These are phyloP conservation scores for Erysiphe neolycopersici DNA, from an alignment of 2,329 filamentous ascomycete genomes.

Conservation along the genomic window DNA sequence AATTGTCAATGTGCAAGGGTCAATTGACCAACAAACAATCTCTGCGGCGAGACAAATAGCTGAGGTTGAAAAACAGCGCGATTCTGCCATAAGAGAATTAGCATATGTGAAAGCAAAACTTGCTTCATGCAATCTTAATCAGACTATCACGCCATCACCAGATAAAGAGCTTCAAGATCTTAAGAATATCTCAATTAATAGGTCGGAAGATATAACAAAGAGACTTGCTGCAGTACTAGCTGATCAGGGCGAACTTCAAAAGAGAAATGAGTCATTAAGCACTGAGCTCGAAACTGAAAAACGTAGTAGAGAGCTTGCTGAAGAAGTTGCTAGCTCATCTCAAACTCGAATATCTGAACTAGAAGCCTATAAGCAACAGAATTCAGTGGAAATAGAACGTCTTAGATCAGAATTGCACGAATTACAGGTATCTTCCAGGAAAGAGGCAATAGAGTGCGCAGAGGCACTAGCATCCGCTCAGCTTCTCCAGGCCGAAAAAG, in stretches of 20 bases:
- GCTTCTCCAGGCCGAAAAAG: slow-evolving; percentile 63
- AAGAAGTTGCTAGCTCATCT: slow-evolving; percentile 62
- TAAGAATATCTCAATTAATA: slow-evolving; percentile 30
- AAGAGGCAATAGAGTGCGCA: slow-evolving; percentile 51
- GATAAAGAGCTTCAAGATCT: slow-evolving; percentile 30
- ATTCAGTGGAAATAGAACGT: slow-evolving; percentile 59
- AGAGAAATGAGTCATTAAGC: slow-evolving; percentile 40
- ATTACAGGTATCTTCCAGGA: slow-evolving; percentile 48
- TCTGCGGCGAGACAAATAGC: slow-evolving; percentile 72
- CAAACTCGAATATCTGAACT: slow-evolving; percentile 64
- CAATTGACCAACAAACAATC: slow-evolving; percentile 69
- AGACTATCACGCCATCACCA: slow-evolving; percentile 29
- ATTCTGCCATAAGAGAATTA: slow-evolving; percentile 81
- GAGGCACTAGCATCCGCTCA: slow-evolving; percentile 52
- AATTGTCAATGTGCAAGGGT: slow-evolving; percentile 64
- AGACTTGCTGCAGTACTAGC: slow-evolving; percentile 64
- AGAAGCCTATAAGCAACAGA: slow-evolving; percentile 60
- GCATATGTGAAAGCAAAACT: slow-evolving; percentile 86
- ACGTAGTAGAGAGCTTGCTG: slow-evolving; percentile 55
- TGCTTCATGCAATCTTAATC: slow-evolving; percentile 51
- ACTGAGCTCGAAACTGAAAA: slow-evolving; percentile 58
- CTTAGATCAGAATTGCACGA: slow-evolving; percentile 67
- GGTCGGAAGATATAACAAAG: slow-evolving; percentile 47
- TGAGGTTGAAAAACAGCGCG: slow-evolving; percentile 80
- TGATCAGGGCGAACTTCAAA: slow-evolving; percentile 53